Evolutionary conservation across 208 protist species (phyloP).

Genomic region (Acanthamoeba royreba): DNA sequence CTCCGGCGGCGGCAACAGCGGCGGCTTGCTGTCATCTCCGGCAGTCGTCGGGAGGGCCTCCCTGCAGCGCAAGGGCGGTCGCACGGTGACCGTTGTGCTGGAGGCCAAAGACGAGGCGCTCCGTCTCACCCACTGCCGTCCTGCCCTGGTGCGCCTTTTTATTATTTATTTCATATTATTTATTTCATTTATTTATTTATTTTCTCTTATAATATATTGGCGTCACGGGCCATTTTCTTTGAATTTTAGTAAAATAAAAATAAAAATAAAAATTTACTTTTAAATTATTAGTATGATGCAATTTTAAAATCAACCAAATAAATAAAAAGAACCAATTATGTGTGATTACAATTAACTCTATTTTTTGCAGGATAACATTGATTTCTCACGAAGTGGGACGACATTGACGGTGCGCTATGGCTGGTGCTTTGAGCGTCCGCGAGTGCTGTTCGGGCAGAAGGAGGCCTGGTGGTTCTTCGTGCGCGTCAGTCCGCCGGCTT

Average conservation of each 20-base stretch:
- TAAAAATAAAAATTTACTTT: background rate
- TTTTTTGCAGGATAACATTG: background rate
- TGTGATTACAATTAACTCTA: background rate
- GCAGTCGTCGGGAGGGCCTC: background rate
- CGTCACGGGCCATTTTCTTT: too few species aligned
- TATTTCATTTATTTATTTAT: background rate
- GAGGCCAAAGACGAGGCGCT: background rate
- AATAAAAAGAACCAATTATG: background rate
- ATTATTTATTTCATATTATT: background rate
- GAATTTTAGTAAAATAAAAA: too few species aligned
- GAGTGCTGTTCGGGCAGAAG: background rate
- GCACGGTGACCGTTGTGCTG: background rate
- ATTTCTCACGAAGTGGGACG: background rate
- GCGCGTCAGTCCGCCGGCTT: background rate
- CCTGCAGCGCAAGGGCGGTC: background rate
- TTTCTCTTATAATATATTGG: too few species aligned
- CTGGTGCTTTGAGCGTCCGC: background rate
- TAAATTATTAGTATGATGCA: background rate
- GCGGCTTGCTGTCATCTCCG: background rate
- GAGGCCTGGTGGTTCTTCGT: background rate
- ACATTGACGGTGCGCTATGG: background rate
- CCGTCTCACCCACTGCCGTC: background rate
- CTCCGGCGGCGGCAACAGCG: background rate
- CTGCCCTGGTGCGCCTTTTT: background rate
- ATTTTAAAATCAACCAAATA: background rate